Percentiles rank a stretch among this genome's conserved stretches.
phyloP scores from a whole-genome alignment of 495 filamentous ascomycete genomes.

The Trichoderma orchidacearum region DNA sequence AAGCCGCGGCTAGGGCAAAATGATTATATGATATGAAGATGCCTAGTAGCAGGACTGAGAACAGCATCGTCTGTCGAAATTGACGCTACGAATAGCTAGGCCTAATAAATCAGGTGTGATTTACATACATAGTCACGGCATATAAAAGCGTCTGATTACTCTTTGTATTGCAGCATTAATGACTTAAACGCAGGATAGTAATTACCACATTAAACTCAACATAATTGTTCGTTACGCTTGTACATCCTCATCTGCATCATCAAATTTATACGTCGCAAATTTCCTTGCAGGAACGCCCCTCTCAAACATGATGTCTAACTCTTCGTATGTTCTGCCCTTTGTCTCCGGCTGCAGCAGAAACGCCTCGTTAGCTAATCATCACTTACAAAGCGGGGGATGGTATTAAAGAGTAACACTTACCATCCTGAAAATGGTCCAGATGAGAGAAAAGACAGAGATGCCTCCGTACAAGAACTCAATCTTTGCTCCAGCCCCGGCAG shows the following conservation, averaged over 20 bases:
- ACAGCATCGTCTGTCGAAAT: no score
- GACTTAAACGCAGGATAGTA: no score
- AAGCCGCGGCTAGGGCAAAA: no score
- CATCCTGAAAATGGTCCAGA: conserved; percentile 21
- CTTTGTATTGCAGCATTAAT: no score
- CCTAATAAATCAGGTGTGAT: no score
- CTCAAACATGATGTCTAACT: conserved; percentile 55
- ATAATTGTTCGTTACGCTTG: not conserved
- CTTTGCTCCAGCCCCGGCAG: conserved; percentile 36
- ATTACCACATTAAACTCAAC: not conserved
- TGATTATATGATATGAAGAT: no score
- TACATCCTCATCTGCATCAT: not conserved
- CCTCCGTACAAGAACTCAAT: conserved; percentile 41
- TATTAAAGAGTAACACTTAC: not conserved
- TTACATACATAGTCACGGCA: no score
- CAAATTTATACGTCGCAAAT: conserved; percentile 24
- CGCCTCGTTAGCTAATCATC: not conserved
- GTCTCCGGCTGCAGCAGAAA: conserved; percentile 12
- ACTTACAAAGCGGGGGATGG: no score
- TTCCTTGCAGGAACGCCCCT: conserved; percentile 44
- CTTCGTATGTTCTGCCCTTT: conserved; percentile 13
- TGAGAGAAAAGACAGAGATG: conserved; percentile 23
- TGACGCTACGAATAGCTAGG: no score
- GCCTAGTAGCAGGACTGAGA: no score
- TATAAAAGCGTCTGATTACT: no score